These are phyloP conservation scores for Amanita pseudoporphyria DNA, from an alignment of 768 basidiomycete species.

Conservation along the genomic window DNA sequence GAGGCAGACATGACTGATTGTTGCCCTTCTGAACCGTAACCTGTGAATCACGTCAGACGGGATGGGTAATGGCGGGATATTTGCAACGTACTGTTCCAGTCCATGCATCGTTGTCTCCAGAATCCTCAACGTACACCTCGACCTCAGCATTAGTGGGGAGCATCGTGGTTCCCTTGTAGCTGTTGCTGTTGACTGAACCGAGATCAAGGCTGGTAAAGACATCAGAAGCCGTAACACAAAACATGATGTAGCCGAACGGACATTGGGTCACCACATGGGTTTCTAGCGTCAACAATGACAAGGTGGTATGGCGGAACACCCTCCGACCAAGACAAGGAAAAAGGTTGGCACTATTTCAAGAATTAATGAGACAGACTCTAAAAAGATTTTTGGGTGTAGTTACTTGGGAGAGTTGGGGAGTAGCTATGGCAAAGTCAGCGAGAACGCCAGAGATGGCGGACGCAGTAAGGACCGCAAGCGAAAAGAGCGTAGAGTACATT, in stretches of 20 bases:
- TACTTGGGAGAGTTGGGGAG: slow-evolving; percentile 48
- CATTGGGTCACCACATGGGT: slow-evolving; percentile 55
- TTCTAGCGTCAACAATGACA: slow-evolving; percentile 37
- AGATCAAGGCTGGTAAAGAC: slow-evolving; percentile 41
- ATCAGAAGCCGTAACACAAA: not conserved
- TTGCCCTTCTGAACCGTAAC: slow-evolving; percentile 28
- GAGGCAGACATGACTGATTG: slow-evolving; percentile 28
- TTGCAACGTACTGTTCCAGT: slow-evolving; percentile 38
- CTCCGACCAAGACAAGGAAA: slow-evolving; percentile 42
- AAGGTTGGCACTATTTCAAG: slow-evolving; percentile 38
- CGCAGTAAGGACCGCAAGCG: slow-evolving; percentile 54
- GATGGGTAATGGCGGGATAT: slow-evolving; percentile 2
- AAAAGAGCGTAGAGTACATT: slow-evolving; percentile 80
- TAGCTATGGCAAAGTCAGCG: slow-evolving; percentile 44
- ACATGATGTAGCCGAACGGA: slow-evolving; percentile 23
- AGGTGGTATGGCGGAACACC: slow-evolving; percentile 46
- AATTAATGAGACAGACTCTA: slow-evolving; percentile 5
- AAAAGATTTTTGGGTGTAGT: not conserved
- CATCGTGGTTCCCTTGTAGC: slow-evolving; percentile 33
- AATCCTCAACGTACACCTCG: slow-evolving; percentile 45
- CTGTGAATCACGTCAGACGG: slow-evolving; percentile 17
- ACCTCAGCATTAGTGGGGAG: slow-evolving; percentile 40
- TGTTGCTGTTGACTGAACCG: slow-evolving; percentile 39
- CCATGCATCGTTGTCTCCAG: slow-evolving; percentile 55
- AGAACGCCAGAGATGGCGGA: slow-evolving; percentile 41